phyloP scores from a whole-genome alignment of 805 yeast species.

The Clavispora santaluciae region DNA sequence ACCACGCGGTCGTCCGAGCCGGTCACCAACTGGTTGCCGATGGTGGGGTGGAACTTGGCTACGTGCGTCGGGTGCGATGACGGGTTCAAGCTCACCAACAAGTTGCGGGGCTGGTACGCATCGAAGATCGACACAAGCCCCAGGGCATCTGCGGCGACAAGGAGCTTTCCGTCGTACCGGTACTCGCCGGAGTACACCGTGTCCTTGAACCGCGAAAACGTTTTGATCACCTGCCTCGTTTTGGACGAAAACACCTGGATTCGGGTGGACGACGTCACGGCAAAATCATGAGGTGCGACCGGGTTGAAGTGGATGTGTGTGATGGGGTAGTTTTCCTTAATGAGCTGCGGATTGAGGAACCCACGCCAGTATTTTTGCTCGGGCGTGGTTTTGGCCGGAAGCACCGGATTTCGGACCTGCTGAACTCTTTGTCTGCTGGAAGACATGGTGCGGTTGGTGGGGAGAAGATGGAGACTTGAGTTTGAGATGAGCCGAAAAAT shows the following conservation, averaged over 20 bases:
- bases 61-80: slow-evolving; percentile 88
- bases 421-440: slow-evolving; percentile 61
- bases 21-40: slow-evolving; percentile 69
- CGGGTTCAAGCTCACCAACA: slow-evolving; percentile 77
- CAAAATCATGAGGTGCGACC: slow-evolving; percentile 81
- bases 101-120: slow-evolving; percentile 69
- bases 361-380: slow-evolving; percentile 95
- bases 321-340: slow-evolving; percentile 90
- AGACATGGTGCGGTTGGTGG: slow-evolving; percentile 50
- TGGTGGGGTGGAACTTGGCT: slow-evolving; percentile 81
- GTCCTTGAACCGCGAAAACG: slow-evolving; percentile 84
- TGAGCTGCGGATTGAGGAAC: slow-evolving; percentile 75
- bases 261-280: slow-evolving; percentile 86
- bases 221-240: slow-evolving; percentile 85
- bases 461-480: not conserved
- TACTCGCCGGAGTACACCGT: slow-evolving; percentile 89
- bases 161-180: slow-evolving; percentile 82
- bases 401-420: slow-evolving; percentile 64
- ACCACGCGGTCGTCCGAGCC: slow-evolving; percentile 90
- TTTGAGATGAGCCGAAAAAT: slow-evolving; percentile 3
- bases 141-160: slow-evolving; percentile 93
- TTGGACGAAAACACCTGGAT: slow-evolving; percentile 92
- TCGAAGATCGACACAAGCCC: slow-evolving; percentile 92
- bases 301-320: slow-evolving; percentile 88
- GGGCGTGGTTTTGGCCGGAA: slow-evolving; percentile 82